Conservation (phyloP, 768 basidiomycete genomes). For the Trametes cinnabarina region DNA sequence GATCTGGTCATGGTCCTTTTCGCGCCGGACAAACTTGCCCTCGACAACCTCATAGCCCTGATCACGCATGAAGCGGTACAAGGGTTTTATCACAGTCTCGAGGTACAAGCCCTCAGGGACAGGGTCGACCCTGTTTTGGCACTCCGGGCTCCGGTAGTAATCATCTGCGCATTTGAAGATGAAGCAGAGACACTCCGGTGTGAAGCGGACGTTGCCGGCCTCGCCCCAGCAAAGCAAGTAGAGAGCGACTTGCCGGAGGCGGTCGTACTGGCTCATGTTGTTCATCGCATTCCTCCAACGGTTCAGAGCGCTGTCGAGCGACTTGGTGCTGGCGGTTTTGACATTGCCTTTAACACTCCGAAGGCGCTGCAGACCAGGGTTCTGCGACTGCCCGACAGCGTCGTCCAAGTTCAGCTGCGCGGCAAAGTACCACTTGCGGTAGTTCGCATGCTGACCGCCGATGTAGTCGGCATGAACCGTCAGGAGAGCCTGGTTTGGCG, state of each 20-base stretch:
- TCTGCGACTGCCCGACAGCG: constrained; percentile 92
- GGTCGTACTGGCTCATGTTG: constrained; percentile 98
- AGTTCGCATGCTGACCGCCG: constrained; percentile 97
- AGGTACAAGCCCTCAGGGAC: constrained; percentile 95
- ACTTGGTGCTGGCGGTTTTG: constrained; percentile 62
- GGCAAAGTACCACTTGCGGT: constrained; percentile 99
- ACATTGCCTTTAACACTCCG: constrained; percentile 73
- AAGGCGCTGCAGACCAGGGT: constrained; percentile 87
- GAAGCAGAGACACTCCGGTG: constrained; percentile 96
- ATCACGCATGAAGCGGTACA: constrained; percentile 95
- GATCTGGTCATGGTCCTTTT: constrained; percentile 92
- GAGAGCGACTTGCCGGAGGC: constrained; percentile 92
- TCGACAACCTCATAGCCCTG: constrained; percentile 96
- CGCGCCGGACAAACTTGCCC: constrained; percentile 90
- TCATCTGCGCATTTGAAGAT: constrained; percentile 99
- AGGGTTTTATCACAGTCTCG: constrained; percentile 85
- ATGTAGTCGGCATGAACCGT: constrained; percentile 99
- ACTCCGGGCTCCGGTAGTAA: constrained; percentile 97
- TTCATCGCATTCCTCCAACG: constrained; percentile 99
- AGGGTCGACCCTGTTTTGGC: constrained; percentile 90
- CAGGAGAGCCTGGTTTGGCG: constrained; percentile 91
- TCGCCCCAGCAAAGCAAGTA: constrained; percentile 99
- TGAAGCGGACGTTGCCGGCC: constrained; percentile 94
- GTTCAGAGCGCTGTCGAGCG: constrained; percentile 89
- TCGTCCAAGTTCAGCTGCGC: constrained; percentile 99